phyloP scores from a whole-genome alignment of 257 asterid species.

The Solanum ossicruentum region DNA sequence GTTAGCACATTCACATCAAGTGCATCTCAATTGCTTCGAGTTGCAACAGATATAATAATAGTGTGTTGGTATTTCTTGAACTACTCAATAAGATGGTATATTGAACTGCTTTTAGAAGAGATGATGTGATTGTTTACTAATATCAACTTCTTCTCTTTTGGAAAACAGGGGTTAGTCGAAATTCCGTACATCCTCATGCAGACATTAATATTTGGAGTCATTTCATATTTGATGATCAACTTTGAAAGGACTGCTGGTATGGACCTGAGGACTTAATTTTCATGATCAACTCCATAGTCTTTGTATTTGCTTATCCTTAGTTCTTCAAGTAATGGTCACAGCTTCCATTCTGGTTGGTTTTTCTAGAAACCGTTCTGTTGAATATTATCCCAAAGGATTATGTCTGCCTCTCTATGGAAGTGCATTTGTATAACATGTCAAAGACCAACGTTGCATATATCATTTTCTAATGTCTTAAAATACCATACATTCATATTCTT shows the following conservation, averaged over 20 bases:
- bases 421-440: background rate
- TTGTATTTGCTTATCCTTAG: background rate
- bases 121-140: background rate
- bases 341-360: background rate
- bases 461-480: background rate
- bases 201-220: slow-evolving; percentile 53
- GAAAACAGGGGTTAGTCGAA: slow-evolving; percentile 65
- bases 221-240: slow-evolving; percentile 76
- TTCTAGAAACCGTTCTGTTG: background rate
- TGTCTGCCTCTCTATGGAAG: background rate
- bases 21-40: background rate
- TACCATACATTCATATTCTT: background rate
- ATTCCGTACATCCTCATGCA: slow-evolving; percentile 64
- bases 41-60: background rate
- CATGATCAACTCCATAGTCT: background rate
- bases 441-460: background rate
- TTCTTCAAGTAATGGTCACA: background rate
- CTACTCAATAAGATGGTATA: background rate
- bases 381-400: background rate
- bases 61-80: background rate
- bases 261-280: background rate
- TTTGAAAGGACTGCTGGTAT: slow-evolving; percentile 66
- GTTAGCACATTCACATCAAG: slow-evolving; percentile 16
- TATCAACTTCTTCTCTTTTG: background rate
- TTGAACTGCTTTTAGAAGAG: background rate